Evolutionary conservation across 192 early-diverging fungal species (phyloP).

Genomic region (Coemansia sp.): DNA sequence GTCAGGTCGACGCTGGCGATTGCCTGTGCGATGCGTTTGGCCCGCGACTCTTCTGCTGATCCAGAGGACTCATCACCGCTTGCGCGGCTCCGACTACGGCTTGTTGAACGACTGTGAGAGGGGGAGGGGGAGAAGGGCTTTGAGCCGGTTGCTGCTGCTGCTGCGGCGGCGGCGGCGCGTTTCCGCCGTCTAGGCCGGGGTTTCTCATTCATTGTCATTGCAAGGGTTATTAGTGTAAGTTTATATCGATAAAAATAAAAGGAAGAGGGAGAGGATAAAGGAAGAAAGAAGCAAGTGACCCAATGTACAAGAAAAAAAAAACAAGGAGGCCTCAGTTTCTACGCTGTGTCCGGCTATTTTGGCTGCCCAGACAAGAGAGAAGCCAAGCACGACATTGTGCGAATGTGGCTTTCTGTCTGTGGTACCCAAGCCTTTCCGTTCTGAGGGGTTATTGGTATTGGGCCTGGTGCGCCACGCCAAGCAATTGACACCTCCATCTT

Average conservation of each 20-base stretch:
- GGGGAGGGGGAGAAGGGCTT: neutral
- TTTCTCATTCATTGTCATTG: conserved; percentile 9
- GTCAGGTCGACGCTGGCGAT: conserved; percentile 33
- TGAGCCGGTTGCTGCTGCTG: neutral
- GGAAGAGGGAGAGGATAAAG: neutral
- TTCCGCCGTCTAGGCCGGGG: conserved; percentile 3
- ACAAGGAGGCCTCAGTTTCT: too few species aligned
- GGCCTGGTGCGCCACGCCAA: too few species aligned
- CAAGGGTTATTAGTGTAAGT: neutral
- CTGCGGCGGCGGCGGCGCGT: neutral
- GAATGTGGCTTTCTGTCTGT: too few species aligned
- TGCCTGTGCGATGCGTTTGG: conserved; percentile 43
- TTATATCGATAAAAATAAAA: neutral
- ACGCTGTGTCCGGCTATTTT: too few species aligned
- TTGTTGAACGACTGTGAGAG: conserved; percentile 4
- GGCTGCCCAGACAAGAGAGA: too few species aligned
- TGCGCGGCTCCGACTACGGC: neutral
- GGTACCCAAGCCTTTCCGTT: too few species aligned
- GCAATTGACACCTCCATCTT: too few species aligned
- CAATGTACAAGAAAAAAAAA: neutral
- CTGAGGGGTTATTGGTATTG: too few species aligned
- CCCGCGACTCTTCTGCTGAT: conserved; percentile 9
- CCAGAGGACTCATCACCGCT: neutral
- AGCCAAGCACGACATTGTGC: too few species aligned
- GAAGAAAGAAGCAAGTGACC: neutral